Evolutionary conservation across 1,284 basidiomycete species (phyloP).

Genomic region (Ceratobasidium sp.): DNA sequence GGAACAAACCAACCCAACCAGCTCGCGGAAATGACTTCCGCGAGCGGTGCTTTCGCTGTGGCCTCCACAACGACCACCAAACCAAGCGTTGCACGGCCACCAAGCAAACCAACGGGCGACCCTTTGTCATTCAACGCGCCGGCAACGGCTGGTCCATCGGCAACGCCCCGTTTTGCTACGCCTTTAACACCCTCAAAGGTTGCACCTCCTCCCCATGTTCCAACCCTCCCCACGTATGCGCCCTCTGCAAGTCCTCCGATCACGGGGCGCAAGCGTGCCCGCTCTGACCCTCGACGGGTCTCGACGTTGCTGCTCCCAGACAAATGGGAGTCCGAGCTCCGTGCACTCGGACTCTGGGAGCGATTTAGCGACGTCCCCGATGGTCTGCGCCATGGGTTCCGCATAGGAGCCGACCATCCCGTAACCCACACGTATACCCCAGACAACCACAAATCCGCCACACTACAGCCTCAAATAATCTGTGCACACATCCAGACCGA

Average conservation of each 20-base stretch:
- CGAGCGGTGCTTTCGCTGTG: slow-evolving; percentile 7
- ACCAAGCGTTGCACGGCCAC: neutral
- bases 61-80: neutral
- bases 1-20: neutral
- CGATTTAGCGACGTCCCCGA: neutral
- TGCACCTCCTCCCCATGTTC: neutral
- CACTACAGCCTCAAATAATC: neutral
- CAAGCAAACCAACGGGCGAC: neutral
- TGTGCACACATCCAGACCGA: slow-evolving; percentile 9
- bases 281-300: neutral
- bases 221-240: slow-evolving; percentile 10
- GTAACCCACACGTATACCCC: neutral
- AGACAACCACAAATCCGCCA: slow-evolving; percentile 33
- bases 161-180: slow-evolving; percentile 6
- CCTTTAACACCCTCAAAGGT: slow-evolving; percentile 30
- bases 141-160: neutral
- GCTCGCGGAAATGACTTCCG: neutral
- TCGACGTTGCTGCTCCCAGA: neutral
- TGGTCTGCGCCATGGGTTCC: neutral
- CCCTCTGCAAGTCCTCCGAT: slow-evolving; percentile 11
- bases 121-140: neutral
- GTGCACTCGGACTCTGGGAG: neutral
- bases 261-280: slow-evolving; percentile 36
- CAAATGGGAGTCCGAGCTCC: neutral
- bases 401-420: neutral